phyloP scores from a whole-genome alignment of 140 eudicot genomes.

The Ambrosia hybrid region DNA sequence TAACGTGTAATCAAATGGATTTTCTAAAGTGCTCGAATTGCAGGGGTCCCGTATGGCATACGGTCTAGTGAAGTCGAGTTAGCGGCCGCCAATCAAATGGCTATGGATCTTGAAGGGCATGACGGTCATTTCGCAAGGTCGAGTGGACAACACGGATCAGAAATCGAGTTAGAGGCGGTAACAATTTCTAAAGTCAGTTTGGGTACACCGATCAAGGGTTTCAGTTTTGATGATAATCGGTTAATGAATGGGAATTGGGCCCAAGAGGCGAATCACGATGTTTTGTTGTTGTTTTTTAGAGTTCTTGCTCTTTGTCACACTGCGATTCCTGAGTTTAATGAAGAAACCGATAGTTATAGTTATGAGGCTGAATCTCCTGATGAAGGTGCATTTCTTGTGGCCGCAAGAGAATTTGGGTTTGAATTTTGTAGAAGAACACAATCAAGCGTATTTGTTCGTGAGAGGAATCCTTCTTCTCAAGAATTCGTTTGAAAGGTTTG shows the following conservation, averaged over 20 bases:
- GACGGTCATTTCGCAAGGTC: slow-evolving; percentile 25
- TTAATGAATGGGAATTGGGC: slow-evolving; percentile 81
- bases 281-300: slow-evolving; percentile 62
- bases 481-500: slow-evolving; percentile 76
- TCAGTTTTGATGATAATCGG: slow-evolving; percentile 77
- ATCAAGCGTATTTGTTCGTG: slow-evolving; percentile 81
- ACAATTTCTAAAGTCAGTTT: slow-evolving; percentile 39
- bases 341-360: slow-evolving; percentile 59
- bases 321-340: slow-evolving; percentile 86
- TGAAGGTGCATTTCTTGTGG: slow-evolving; percentile 93
- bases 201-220: slow-evolving; percentile 61
- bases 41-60: slow-evolving; percentile 72
- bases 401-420: slow-evolving; percentile 95
- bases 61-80: slow-evolving; percentile 84
- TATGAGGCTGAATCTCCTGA: slow-evolving; percentile 98
- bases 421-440: slow-evolving; percentile 80
- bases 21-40: slow-evolving; percentile 36
- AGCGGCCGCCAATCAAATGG: slow-evolving; percentile 94
- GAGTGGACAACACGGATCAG: slow-evolving; percentile 44
- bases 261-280: slow-evolving; percentile 60
- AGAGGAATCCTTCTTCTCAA: slow-evolving; percentile 54
- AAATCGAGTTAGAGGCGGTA: slow-evolving; percentile 60
- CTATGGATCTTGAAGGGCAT: slow-evolving; percentile 70
- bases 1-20: not conserved
- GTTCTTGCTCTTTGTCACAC: slow-evolving; percentile 89